Conservation (phyloP, 1,284 basidiomycete genomes). For the Tilletia indica region DNA sequence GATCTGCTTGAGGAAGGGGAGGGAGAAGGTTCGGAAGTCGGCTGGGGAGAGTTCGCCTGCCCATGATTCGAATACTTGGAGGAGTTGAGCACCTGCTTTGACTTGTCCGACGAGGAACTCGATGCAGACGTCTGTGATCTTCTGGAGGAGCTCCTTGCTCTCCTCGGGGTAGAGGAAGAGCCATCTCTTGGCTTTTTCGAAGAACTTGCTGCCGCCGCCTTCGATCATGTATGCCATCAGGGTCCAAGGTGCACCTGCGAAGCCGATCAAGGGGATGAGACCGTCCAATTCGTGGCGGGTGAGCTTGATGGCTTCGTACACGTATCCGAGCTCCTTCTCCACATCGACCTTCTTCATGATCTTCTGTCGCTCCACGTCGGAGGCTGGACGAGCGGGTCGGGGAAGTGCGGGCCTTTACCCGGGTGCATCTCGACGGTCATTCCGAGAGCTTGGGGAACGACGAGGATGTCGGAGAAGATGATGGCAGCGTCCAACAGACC, state of each 20-base stretch:
- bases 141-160: constrained; percentile 47
- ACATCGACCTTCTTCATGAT: constrained; percentile 50
- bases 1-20: constrained; percentile 51
- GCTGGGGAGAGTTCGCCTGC: constrained; percentile 54
- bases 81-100: constrained; percentile 50
- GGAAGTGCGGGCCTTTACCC: constrained; percentile 52
- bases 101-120: constrained; percentile 54
- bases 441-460: constrained; percentile 56
- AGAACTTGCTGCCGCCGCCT: constrained; percentile 52
- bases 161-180: constrained; percentile 53
- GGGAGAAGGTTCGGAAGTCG: constrained; percentile 52
- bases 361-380: constrained; percentile 43
- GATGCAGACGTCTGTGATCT: constrained; percentile 51
- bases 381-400: constrained; percentile 45
- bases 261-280: constrained; percentile 54
- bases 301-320: constrained; percentile 50
- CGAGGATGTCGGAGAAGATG: constrained; percentile 55
- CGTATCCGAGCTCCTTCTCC: constrained; percentile 54
- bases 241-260: constrained; percentile 55
- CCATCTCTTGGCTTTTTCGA: constrained; percentile 55
- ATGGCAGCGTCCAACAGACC: constrained; percentile 54
- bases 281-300: constrained; percentile 51
- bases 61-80: constrained; percentile 56
- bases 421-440: constrained; percentile 54
- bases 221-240: constrained; percentile 57